A percentile compares a stretch with the other conserved stretches of the same genome.
Evolutionary conservation across 345 rosid genomes (phyloP).

Genomic region (Lagerstroemia speciosa): DNA sequence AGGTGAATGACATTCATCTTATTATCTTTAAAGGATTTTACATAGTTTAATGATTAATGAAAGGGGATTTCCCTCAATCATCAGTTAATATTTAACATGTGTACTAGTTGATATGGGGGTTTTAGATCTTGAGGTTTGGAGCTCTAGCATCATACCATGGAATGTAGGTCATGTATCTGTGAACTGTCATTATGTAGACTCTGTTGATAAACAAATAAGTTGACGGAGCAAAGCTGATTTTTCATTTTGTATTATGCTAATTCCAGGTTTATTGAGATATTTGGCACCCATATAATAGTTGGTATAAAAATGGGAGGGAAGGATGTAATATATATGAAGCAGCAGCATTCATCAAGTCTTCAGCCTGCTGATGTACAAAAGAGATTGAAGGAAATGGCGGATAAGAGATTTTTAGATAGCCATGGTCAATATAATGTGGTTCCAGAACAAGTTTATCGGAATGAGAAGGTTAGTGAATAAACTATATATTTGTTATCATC

Average conservation of each 20-base stretch:
- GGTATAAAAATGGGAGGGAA: conserved; percentile 95
- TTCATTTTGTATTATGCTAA: conserved; percentile 4
- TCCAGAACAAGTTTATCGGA: conserved; percentile 13
- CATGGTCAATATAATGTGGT: conserved; percentile 30
- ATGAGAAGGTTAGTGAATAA: conserved; percentile 13
- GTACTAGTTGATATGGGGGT: neutral
- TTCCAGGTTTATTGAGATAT: conserved; percentile 71
- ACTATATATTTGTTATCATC: neutral
- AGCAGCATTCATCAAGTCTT: conserved; percentile 67
- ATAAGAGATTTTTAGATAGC: conserved; percentile 65
- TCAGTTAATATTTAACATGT: neutral
- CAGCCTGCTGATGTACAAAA: conserved; percentile 72
- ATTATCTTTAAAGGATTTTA: neutral
- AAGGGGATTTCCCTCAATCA: neutral
- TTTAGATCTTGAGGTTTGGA: neutral
- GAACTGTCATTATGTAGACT: neutral
- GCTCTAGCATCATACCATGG: neutral
- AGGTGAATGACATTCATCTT: neutral
- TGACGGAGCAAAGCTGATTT: too few species aligned
- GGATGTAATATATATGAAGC: conserved; percentile 80
- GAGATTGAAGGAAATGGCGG: conserved; percentile 72
- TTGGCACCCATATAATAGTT: conserved; percentile 82
- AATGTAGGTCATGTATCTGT: neutral
- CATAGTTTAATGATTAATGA: neutral
- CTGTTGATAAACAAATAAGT: too few species aligned